phyloP scores from a whole-genome alignment of 768 basidiomycete genomes.

The Calocybe gangraenosa region DNA sequence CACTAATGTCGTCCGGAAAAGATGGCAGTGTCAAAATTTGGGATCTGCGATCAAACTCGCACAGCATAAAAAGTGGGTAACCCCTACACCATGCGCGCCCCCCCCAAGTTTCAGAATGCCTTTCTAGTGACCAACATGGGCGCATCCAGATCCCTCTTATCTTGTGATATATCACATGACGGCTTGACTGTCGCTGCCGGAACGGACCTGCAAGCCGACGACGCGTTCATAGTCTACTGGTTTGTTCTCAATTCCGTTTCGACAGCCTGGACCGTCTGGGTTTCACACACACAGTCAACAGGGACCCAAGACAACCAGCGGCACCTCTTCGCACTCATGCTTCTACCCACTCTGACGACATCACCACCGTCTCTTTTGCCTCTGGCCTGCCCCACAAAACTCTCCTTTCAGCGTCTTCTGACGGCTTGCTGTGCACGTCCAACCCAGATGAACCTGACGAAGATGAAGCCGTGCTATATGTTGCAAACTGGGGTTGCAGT shows the following conservation, averaged over 20 bases:
- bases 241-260: constrained; percentile 25
- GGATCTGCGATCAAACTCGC: constrained; percentile 60
- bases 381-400: constrained; percentile 24
- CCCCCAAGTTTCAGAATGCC: too few species aligned
- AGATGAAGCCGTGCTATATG: constrained; percentile 77
- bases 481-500: constrained; percentile 86
- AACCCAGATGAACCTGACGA: constrained; percentile 76
- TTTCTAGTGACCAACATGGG: constrained; percentile 46
- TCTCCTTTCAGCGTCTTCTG: constrained; percentile 79
- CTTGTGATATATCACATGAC: constrained; percentile 66
- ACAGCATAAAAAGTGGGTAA: constrained; percentile 46
- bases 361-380: constrained; percentile 68
- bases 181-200: constrained; percentile 78
- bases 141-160: constrained; percentile 45
- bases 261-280: too few species aligned
- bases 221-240: constrained; percentile 86
- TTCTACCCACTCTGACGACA: constrained; percentile 91
- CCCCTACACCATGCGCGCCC: too few species aligned
- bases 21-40: constrained; percentile 72
- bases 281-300: too few species aligned
- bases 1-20: constrained; percentile 61
- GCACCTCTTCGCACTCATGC: constrained; percentile 70
- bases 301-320: constrained; percentile 82
- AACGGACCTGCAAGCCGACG: constrained; percentile 75
- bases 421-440: constrained; percentile 75